phyloP scores from a whole-genome alignment of 495 filamentous ascomycete genomes.

The Neurospora tetraspora region DNA sequence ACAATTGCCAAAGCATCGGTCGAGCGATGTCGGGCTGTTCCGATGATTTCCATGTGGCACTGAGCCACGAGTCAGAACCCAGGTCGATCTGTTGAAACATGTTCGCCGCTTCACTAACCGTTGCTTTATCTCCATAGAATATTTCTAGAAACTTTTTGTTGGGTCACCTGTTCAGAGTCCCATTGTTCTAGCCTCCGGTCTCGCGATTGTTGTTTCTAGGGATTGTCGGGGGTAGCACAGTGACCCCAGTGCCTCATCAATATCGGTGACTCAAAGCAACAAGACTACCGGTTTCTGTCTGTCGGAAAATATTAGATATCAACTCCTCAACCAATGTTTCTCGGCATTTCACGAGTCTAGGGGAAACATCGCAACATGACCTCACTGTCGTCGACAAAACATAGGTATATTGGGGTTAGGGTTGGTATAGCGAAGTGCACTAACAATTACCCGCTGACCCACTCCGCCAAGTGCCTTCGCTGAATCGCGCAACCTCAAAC shows the following conservation, averaged over 20 bases:
- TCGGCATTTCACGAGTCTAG: fast-evolving
- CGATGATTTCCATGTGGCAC: neutral
- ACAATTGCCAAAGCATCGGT: too few species aligned
- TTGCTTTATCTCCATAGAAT: neutral
- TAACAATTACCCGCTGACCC: neutral
- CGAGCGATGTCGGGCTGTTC: too few species aligned
- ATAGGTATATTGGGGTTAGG: neutral
- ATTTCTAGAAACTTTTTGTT: neutral
- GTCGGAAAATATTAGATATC: too few species aligned
- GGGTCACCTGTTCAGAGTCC: neutral
- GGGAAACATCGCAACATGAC: neutral
- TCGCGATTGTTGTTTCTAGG: too few species aligned
- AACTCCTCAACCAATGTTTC: neutral
- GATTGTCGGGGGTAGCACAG: too few species aligned
- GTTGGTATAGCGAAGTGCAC: fast-evolving
- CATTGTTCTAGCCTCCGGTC: too few species aligned
- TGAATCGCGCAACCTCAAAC: neutral
- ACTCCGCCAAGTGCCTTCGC: neutral
- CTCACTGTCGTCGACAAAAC: neutral
- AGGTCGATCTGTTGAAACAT: neutral
- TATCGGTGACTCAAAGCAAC: neutral
- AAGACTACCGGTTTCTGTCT: too few species aligned
- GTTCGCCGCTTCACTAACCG: neutral
- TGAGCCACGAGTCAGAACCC: neutral
- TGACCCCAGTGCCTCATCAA: neutral